Percentiles rank a stretch among this genome's conserved stretches.
These are phyloP conservation scores for Calonectria henricotiae DNA, from an alignment of 2,329 filamentous ascomycete species.

Conservation along the genomic window DNA sequence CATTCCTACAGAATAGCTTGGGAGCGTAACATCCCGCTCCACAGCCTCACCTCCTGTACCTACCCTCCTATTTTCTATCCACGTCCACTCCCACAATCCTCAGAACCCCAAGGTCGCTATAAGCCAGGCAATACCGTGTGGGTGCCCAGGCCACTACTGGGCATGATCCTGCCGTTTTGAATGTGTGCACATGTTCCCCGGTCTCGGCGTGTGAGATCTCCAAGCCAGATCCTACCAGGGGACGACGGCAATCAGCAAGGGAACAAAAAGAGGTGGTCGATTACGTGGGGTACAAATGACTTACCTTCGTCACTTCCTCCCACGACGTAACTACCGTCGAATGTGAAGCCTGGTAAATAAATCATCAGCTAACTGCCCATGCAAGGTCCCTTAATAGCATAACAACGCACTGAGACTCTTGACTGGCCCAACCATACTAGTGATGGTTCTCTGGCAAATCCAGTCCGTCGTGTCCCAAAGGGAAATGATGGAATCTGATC, in stretches of 20 bases:
- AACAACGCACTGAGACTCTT: conserved; percentile 74
- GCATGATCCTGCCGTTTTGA: conserved; percentile 78
- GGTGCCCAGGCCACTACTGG: conserved; percentile 85
- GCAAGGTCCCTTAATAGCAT: not conserved
- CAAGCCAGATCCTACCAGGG: conserved; percentile 69
- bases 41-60: not conserved
- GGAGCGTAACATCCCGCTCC: conserved; percentile 8
- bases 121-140: conserved; percentile 81
- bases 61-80: conserved; percentile 57
- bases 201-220: conserved; percentile 82
- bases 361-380: conserved; percentile 36
- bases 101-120: conserved; percentile 78
- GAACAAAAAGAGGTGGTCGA: not conserved
- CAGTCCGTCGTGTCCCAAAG: conserved; percentile 86
- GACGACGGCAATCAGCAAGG: conserved; percentile 12
- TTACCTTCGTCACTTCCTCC: conserved; percentile 82
- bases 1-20: not conserved
- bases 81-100: conserved; percentile 78
- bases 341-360: conserved; percentile 76
- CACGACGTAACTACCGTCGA: conserved; percentile 83
- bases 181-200: conserved; percentile 80
- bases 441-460: conserved; percentile 82
- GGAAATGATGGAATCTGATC: conserved; percentile 82
- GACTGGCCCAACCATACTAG: conserved; percentile 79
- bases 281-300: conserved; percentile 33